These are phyloP conservation scores for Astrocystis sublimbata DNA, from an alignment of 495 filamentous ascomycete genomes.

Conservation along the genomic window DNA sequence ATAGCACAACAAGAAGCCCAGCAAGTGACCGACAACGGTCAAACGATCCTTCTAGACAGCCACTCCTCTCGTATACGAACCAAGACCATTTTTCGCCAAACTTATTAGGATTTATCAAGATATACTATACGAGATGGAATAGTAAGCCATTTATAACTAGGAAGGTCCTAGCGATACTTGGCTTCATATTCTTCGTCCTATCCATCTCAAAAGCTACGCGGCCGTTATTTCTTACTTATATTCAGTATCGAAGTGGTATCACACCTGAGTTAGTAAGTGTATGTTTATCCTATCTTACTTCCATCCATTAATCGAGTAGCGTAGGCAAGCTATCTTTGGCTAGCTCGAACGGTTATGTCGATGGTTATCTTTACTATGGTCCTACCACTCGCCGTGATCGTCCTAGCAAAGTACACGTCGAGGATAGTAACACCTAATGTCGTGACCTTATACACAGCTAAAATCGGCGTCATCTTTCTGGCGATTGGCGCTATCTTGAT, in stretches of 20 bases:
- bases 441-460: not conserved
- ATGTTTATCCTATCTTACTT: not conserved
- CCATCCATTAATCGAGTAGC: not conserved
- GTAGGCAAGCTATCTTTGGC: not conserved
- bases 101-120: not conserved
- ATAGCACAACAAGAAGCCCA: not conserved
- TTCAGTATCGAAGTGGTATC: not conserved
- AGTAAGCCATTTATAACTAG: not conserved
- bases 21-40: not conserved
- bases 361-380: not conserved
- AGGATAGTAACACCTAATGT: not conserved
- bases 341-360: not conserved
- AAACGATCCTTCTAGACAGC: not conserved
- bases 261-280: not conserved
- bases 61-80: not conserved
- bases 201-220: conserved; percentile 3
- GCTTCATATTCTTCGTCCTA: not conserved
- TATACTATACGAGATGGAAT: not conserved
- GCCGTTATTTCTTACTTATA: conserved; percentile 4
- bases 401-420: not conserved
- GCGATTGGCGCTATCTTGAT: not conserved
- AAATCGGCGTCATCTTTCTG: not conserved
- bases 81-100: not conserved
- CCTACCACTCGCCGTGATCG: not conserved
- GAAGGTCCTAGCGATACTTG: not conserved